Conservation (phyloP, 192 early-diverging fungal genomes). For the Podila verticillata region DNA sequence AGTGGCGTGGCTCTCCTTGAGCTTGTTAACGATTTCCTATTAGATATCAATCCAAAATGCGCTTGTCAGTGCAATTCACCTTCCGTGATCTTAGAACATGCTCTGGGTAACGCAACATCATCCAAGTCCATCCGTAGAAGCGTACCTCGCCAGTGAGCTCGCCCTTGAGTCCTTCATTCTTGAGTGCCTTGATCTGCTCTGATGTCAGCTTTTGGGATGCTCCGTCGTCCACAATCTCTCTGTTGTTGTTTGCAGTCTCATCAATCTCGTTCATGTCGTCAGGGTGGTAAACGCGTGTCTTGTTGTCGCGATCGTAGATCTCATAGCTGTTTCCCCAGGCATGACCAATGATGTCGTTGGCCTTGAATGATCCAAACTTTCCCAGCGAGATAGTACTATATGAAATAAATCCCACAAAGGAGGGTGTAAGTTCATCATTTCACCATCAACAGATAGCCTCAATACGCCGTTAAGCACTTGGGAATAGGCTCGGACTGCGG, state of each 20-base stretch:
- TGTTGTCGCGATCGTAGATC: slow-evolving; percentile 72
- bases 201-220: slow-evolving; percentile 82
- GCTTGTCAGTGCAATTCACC: no score
- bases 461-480: not conserved
- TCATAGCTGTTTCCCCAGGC: slow-evolving; percentile 87
- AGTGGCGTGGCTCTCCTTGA: slow-evolving; percentile 83
- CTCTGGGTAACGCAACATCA: no score
- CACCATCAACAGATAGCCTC: no score
- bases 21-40: slow-evolving; percentile 81
- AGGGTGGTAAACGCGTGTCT: slow-evolving; percentile 33
- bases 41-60: no score
- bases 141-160: slow-evolving; percentile 64
- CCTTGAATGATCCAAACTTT: slow-evolving; percentile 91
- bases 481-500: not conserved
- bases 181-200: slow-evolving; percentile 86
- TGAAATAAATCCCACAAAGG: not conserved
- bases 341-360: slow-evolving; percentile 82
- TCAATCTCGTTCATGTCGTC: slow-evolving; percentile 59
- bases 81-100: no score
- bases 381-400: slow-evolving; percentile 74
- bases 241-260: slow-evolving; percentile 85
- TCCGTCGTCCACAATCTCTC: slow-evolving; percentile 78
- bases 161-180: slow-evolving; percentile 74
- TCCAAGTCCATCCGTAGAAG: no score
- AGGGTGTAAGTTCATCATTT: not conserved